phyloP scores from a whole-genome alignment of 108 stramenopile species.

The Skeletonema marinoi region DNA sequence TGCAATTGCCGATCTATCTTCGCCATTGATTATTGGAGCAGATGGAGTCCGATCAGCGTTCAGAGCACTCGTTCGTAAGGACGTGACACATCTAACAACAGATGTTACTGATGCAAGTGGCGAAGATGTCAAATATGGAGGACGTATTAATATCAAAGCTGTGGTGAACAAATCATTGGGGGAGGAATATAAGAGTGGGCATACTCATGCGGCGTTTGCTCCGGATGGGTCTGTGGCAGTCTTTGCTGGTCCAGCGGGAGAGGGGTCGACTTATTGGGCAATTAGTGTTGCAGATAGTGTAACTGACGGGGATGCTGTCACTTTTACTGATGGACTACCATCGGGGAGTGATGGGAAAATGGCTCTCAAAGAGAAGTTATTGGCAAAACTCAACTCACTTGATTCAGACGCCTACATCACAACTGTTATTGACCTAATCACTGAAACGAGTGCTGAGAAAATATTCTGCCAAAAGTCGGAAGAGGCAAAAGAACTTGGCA shows the following conservation, averaged over 20 bases:
- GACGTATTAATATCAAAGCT: slow-evolving; percentile 17
- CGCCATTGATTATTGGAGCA: slow-evolving; percentile 9
- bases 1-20: background rate
- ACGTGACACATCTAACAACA: background rate
- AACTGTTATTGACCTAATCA: slow-evolving; percentile 1
- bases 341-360: background rate
- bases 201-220: slow-evolving; percentile 8
- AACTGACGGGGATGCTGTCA: background rate
- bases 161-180: background rate
- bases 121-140: slow-evolving; percentile 8
- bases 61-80: slow-evolving; percentile 1
- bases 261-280: slow-evolving; percentile 8
- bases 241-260: slow-evolving; percentile 20
- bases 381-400: slow-evolving; percentile 2
- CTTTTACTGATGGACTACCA: background rate
- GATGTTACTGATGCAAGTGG: background rate
- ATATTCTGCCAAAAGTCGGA: slow-evolving; percentile 8
- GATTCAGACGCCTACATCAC: background rate
- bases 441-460: background rate
- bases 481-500: slow-evolving; percentile 9
- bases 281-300: slow-evolving; percentile 8
- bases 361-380: slow-evolving; percentile 4
- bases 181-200: background rate
- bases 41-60: slow-evolving; percentile 6
- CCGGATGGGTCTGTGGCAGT: slow-evolving; percentile 10